Evolutionary conservation across 495 filamentous ascomycete genomes (phyloP).

Genomic region (Penicillium odoratum): DNA sequence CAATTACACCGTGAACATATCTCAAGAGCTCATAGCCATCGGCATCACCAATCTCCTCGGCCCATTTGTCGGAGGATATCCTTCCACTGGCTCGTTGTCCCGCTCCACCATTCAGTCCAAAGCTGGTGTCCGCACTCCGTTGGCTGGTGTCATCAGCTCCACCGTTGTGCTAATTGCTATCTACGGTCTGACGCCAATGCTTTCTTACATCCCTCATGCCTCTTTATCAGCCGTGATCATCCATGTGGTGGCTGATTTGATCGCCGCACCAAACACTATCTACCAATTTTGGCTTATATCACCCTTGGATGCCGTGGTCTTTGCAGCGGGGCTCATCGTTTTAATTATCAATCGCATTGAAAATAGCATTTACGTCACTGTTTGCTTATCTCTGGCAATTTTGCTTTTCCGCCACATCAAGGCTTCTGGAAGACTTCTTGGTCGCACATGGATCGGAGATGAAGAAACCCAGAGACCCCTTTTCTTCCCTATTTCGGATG

Average conservation of each 20-base stretch:
- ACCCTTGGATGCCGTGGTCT: conserved; percentile 86
- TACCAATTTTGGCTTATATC: conserved; percentile 97
- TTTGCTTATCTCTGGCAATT: conserved; percentile 70
- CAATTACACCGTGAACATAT: conserved; percentile 98
- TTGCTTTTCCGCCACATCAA: conserved; percentile 84
- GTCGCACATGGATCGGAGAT: conserved; percentile 67
- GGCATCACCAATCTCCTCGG: conserved; percentile 89
- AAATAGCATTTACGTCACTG: conserved; percentile 87
- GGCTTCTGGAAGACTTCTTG: conserved; percentile 83
- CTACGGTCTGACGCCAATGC: conserved; percentile 86
- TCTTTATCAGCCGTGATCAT: conserved; percentile 93
- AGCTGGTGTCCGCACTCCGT: conserved; percentile 90
- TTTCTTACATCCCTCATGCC: conserved; percentile 91
- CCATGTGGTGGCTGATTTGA: conserved; percentile 92
- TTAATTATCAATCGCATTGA: conserved; percentile 89
- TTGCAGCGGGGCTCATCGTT: conserved; percentile 92
- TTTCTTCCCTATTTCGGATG: too few species aligned
- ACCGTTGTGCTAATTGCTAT: conserved; percentile 87
- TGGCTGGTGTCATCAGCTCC: conserved; percentile 89
- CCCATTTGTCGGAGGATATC: conserved; percentile 92
- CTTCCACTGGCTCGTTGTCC: conserved; percentile 95
- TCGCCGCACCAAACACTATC: conserved; percentile 89
- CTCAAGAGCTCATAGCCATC: conserved; percentile 94
- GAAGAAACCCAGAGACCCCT: conserved; percentile 21
- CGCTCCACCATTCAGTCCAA: conserved; percentile 98